These are phyloP conservation scores for Monilinia fructicola DNA, from an alignment of 2,329 filamentous ascomycete species.

Conservation along the genomic window DNA sequence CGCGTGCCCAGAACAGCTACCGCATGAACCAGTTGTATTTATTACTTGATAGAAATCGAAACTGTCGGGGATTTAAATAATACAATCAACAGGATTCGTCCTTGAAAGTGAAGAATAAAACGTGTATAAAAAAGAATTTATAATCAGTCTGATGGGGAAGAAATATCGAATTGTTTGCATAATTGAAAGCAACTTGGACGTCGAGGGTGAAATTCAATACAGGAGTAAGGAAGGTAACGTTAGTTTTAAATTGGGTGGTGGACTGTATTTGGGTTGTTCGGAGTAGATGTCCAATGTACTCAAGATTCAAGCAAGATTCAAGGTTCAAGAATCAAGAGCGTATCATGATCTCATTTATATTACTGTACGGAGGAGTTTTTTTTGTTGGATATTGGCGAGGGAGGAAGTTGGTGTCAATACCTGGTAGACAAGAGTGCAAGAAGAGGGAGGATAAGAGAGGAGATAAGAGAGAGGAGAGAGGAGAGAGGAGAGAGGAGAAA, in stretches of 20 bases:
- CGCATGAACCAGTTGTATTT: slow-evolving; percentile 20
- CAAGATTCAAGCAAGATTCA: background rate
- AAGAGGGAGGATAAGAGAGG: no score
- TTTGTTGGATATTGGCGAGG: background rate
- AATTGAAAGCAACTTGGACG: background rate
- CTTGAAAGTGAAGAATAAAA: background rate
- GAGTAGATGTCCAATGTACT: no score
- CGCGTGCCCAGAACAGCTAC: slow-evolving; percentile 22
- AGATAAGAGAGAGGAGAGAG: no score
- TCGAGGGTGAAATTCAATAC: background rate
- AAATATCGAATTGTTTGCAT: slow-evolving; percentile 1
- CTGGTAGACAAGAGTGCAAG: no score
- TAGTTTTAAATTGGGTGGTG: no score
- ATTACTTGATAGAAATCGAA: slow-evolving; percentile 24
- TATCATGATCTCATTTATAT: slow-evolving; percentile 12
- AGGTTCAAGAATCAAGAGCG: slow-evolving; percentile 4
- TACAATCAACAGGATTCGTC: slow-evolving; percentile 14
- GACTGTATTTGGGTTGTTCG: no score
- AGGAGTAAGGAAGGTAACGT: no score
- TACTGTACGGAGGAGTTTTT: no score
- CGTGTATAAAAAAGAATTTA: background rate
- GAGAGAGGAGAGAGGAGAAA: no score
- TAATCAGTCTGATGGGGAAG: slow-evolving; percentile 8
- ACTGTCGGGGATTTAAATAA: slow-evolving; percentile 14
- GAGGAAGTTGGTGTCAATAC: no score